phyloP scores from a whole-genome alignment of 139 green algal genomes.

The Chara braunii region DNA sequence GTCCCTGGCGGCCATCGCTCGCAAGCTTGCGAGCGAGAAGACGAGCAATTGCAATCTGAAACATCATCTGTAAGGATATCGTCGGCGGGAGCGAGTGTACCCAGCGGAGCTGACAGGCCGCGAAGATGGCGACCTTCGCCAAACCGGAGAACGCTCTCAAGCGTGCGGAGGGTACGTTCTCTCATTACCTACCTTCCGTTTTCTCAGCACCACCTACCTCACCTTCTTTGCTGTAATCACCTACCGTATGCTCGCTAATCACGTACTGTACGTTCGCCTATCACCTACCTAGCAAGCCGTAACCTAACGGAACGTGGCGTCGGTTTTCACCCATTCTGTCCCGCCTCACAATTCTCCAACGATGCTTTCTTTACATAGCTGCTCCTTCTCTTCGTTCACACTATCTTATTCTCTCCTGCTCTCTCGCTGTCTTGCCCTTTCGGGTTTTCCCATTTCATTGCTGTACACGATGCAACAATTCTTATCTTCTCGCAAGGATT shows the following conservation, averaged over 20 bases:
- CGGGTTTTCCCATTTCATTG: too few relatives aligned
- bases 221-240: neutral
- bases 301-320: neutral
- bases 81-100: too few relatives aligned
- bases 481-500: too few relatives aligned
- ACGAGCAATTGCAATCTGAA: too few relatives aligned
- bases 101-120: too few relatives aligned
- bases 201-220: neutral
- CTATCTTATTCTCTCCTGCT: too few relatives aligned
- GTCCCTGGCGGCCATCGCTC: too few relatives aligned
- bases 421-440: too few relatives aligned
- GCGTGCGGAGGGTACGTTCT: slow-evolving; percentile 57
- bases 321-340: neutral
- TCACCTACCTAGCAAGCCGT: neutral
- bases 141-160: slow-evolving; percentile 98
- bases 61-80: too few relatives aligned
- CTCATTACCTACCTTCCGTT: neutral
- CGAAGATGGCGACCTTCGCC: slow-evolving; percentile 51
- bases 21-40: too few relatives aligned
- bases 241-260: neutral
- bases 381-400: too few relatives aligned
- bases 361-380: neutral
- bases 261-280: neutral
- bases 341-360: neutral
- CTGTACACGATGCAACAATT: too few relatives aligned